Base-by-base conservation (phyloP, 306 rosid genomes). In the Pterocarpus macrocarpus region DNA sequence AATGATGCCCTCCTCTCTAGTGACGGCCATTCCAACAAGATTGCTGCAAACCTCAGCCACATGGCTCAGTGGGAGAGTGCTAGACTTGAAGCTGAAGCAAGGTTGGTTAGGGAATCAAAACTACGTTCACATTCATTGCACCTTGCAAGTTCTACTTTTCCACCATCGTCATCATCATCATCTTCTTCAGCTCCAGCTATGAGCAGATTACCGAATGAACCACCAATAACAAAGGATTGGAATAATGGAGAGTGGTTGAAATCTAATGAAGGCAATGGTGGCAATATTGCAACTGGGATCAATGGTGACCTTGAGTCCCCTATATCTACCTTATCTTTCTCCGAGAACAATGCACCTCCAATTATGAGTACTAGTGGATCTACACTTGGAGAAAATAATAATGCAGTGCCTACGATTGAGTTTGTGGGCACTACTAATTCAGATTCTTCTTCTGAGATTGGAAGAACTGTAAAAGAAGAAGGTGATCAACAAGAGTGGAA, bases 1-100 rank as follows among this genome's bases (percentile, higher is more conserved):
- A 91, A 91, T 52, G 97, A 92, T 76, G 83, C 94, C 53, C 78
- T 91, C 30, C 70, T 80, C 70, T 77, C 87, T 1, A 76, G 64
- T 28, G 91, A 85, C 53, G 90, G 90, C 44, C 90, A 89, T 32
- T 82, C 97, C 72, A 95, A 94, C 71, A 94, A 95, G 83, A 89
- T 15, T 64, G 92, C 90, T 1, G 86, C 97, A 49, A 92, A 91
- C 57, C 92, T 95, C 13, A 92, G 95, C 87, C 98, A 95, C 87
- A 95, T 91, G 93, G 97, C 98, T 69, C 97, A 95, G 80, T 95
- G 98, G 98, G 98, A 95, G 71, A 95, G 98, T 85, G 98, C 98
- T 33, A 85, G 98, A 12, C 97, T 95, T 7, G 98, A 95, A 83
- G 98, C 98, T 15, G 98, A 95, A 83, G 98, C 97, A 17, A 84